phyloP scores from a whole-genome alignment of 2,329 filamentous ascomycete genomes.

The Podosphaera fusca region DNA sequence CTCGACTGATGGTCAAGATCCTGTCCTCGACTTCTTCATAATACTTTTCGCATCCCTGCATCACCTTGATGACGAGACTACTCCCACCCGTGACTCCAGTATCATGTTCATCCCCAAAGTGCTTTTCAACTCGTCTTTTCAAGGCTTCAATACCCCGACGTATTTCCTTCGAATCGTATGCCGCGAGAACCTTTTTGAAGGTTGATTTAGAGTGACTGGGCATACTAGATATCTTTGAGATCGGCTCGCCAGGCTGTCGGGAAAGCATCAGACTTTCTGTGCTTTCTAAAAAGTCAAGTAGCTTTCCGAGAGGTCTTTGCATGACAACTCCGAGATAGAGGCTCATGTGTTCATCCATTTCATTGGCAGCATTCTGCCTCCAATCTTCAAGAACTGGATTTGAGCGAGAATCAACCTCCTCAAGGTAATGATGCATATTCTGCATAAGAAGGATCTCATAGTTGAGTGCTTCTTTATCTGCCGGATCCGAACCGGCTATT shows the following conservation, averaged over 20 bases:
- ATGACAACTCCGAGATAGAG: conserved; percentile 77
- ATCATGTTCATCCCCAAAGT: conserved; percentile 79
- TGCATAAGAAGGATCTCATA: conserved; percentile 95
- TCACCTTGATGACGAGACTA: conserved; percentile 32
- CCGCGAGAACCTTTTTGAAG: conserved; percentile 67
- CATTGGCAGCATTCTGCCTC: conserved; percentile 52
- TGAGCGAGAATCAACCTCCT: conserved; percentile 59
- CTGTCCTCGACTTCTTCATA: conserved; percentile 38
- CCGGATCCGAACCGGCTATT: conserved; percentile 33
- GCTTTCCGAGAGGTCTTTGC: conserved; percentile 66
- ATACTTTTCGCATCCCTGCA: conserved; percentile 37
- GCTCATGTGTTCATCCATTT: conserved; percentile 68
- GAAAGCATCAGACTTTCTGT: conserved; percentile 47
- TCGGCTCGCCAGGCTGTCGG: conserved; percentile 33
- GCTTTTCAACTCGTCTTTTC: conserved; percentile 84
- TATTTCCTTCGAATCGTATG: conserved; percentile 65
- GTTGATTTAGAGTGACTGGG: conserved; percentile 61
- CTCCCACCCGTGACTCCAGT: conserved; percentile 22
- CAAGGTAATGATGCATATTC: conserved; percentile 95
- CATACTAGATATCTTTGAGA: conserved; percentile 47
- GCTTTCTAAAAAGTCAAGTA: conserved; percentile 78
- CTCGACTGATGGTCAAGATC: conserved; percentile 34
- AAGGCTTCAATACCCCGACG: conserved; percentile 75
- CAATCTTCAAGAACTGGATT: conserved; percentile 63
- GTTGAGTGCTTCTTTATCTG: conserved; percentile 92